Conservation (phyloP, 306 rosid genomes). For the Pyrus communis region DNA sequence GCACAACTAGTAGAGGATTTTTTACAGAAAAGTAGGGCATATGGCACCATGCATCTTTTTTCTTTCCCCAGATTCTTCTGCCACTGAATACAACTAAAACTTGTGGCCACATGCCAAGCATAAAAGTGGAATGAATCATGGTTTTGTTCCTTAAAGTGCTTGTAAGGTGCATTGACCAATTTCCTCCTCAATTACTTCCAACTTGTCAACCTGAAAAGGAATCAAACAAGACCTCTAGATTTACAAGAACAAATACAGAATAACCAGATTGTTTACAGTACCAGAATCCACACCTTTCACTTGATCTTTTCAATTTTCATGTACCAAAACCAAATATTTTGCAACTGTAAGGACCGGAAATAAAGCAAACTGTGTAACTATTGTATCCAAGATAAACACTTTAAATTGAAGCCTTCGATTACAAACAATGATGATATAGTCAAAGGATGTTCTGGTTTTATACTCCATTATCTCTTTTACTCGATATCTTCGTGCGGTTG, state of each 20-base stretch:
- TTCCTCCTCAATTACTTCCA: too few species aligned
- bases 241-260: background rate
- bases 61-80: too few species aligned
- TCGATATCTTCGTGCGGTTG: slow-evolving; percentile 31
- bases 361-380: slow-evolving; percentile 3
- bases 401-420: background rate
- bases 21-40: too few species aligned
- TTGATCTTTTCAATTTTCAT: background rate
- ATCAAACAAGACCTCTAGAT: too few species aligned
- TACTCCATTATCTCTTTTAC: slow-evolving; percentile 1
- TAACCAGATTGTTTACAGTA: background rate
- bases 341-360: background rate
- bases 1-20: too few species aligned
- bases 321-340: background rate
- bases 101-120: too few species aligned
- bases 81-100: too few species aligned
- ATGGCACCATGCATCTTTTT: too few species aligned
- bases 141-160: too few species aligned
- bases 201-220: too few species aligned
- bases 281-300: background rate
- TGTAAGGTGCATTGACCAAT: too few species aligned
- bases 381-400: slow-evolving; percentile 1
- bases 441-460: background rate
- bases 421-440: slow-evolving; percentile 4
- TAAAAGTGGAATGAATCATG: too few species aligned